Conservation (phyloP, 768 basidiomycete genomes). For the Naematelia aurantialba region DNA sequence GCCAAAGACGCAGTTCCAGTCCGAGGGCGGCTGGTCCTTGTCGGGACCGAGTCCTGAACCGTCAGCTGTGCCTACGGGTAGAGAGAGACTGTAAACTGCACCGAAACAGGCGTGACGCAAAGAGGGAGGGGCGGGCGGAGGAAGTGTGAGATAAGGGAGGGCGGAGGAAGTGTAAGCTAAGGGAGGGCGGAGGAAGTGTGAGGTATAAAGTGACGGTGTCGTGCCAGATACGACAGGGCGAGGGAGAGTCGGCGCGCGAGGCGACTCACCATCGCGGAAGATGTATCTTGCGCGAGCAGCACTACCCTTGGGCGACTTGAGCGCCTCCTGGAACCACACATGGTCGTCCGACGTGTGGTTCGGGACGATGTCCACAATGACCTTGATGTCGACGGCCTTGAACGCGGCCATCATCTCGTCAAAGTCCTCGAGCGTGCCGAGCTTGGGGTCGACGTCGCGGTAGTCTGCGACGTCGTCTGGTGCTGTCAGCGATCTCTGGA, state of each 20-base stretch:
- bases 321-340: conserved; percentile 42
- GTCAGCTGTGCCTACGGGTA: too few species aligned
- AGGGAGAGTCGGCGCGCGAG: too few species aligned
- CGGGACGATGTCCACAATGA: conserved; percentile 44
- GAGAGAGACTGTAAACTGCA: neutral
- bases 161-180: too few species aligned
- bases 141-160: too few species aligned
- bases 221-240: too few species aligned
- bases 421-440: conserved; percentile 40
- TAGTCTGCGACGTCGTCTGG: conserved; percentile 44
- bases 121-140: too few species aligned
- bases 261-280: conserved; percentile 42
- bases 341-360: conserved; percentile 43
- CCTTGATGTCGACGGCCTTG: conserved; percentile 30
- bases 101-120: too few species aligned
- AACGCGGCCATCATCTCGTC: conserved; percentile 34
- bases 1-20: conserved; percentile 37
- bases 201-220: too few species aligned
- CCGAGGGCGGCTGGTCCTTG: conserved; percentile 30
- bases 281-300: conserved; percentile 30
- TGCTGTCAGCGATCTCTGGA: too few species aligned
- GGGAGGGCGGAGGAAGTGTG: too few species aligned
- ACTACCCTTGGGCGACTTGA: conserved; percentile 31
- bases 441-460: conserved; percentile 37
- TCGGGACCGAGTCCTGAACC: conserved; percentile 28